Conservation (phyloP, 2,329 filamentous ascomycete genomes). For the Trichoderma brevicompactum region DNA sequence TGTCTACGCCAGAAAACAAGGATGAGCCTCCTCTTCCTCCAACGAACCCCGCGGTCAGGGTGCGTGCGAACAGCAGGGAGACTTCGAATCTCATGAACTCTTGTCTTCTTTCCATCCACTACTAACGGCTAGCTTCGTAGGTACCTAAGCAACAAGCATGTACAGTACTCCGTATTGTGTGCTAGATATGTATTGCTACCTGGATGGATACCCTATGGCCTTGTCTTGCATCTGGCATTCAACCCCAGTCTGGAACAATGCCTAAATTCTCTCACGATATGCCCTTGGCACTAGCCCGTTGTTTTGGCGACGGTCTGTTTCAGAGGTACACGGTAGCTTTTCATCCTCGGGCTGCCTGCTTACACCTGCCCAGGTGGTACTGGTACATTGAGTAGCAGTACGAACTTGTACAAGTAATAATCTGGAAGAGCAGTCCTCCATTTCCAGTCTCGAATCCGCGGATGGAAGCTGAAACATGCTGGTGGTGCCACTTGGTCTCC, state of each 20-base stretch:
- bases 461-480: too few species aligned
- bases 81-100: background rate
- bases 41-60: background rate
- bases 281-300: conserved; percentile 9
- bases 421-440: too few species aligned
- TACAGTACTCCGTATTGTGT: background rate
- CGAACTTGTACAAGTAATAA: too few species aligned
- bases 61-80: background rate
- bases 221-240: conserved; percentile 26
- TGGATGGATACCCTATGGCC: conserved; percentile 3
- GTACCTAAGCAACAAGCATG: conserved; percentile 7
- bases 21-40: background rate
- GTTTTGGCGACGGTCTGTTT: conserved; percentile 26
- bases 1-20: too few species aligned
- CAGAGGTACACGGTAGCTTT: conserved; percentile 9
- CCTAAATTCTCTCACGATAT: conserved; percentile 25
- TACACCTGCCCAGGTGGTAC: background rate
- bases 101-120: background rate
- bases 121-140: background rate
- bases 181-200: conserved; percentile 24
- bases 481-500: background rate
- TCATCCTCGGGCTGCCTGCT: background rate
- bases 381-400: background rate
- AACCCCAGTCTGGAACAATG: conserved; percentile 28
- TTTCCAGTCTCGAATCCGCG: too few species aligned